Conservation (phyloP, 1,139 yeast species). For the Saccharomycopsis hybrid region DNA sequence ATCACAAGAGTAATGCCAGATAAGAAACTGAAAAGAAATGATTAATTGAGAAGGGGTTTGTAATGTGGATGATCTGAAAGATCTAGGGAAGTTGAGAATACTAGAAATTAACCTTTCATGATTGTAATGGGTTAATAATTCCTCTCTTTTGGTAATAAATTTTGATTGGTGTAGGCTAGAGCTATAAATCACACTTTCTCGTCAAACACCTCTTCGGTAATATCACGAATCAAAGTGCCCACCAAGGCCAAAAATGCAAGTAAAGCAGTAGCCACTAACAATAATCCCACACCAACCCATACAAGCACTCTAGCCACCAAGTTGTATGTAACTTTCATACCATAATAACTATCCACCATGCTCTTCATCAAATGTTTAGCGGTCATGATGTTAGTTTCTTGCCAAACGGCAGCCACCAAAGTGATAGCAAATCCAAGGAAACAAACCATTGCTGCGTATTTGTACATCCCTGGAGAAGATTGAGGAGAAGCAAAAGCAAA, state of each 20-base stretch:
- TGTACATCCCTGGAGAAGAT: conserved; percentile 18
- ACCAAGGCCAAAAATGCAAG: conserved; percentile 18
- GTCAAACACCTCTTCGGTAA: conserved; percentile 19
- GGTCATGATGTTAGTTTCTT: conserved; percentile 21
- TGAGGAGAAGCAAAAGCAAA: conserved; percentile 20
- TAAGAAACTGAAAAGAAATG: no score
- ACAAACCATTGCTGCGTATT: conserved; percentile 19
- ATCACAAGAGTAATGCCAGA: no score
- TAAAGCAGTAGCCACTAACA: conserved; percentile 18
- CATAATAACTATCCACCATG: conserved; percentile 19
- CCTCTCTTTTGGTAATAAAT: not conserved
- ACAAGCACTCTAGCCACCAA: conserved; percentile 19
- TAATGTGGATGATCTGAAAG: no score
- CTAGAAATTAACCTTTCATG: no score
- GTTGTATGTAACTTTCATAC: conserved; percentile 15
- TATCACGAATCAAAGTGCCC: conserved; percentile 15
- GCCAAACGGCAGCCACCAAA: conserved; percentile 22
- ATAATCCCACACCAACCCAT: conserved; percentile 21
- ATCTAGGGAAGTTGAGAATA: no score
- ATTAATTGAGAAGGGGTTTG: no score
- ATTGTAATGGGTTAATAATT: no score
- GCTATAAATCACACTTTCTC: conserved; percentile 8
- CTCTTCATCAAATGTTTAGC: conserved; percentile 16
- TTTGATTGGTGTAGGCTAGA: not conserved
- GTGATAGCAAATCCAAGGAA: conserved; percentile 21